Evolutionary conservation across 2,329 filamentous ascomycete species (phyloP).

Genomic region (Magnaporthales sp.): DNA sequence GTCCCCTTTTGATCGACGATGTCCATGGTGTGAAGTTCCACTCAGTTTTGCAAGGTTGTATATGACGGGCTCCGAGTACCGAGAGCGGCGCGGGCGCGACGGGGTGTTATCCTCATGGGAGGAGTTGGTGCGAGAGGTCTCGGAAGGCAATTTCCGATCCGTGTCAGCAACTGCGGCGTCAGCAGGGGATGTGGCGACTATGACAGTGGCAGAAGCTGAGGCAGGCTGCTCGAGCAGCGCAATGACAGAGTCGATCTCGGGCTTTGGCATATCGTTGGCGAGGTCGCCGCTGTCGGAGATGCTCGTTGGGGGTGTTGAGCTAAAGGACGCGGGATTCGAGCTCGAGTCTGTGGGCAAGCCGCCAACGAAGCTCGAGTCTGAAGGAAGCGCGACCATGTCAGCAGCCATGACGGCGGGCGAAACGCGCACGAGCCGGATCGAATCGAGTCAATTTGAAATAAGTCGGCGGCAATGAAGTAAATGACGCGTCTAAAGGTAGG

Average conservation of each 20-base stretch:
- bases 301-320: slow-evolving; percentile 23
- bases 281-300: slow-evolving; percentile 23
- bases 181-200: slow-evolving; percentile 12
- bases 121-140: slow-evolving; percentile 1
- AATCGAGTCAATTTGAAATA: not conserved
- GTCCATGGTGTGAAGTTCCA: slow-evolving; percentile 53
- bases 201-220: slow-evolving; percentile 5
- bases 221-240: slow-evolving; percentile 6
- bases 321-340: slow-evolving; percentile 19
- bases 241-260: slow-evolving; percentile 5
- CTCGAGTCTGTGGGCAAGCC: slow-evolving; percentile 18
- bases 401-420: slow-evolving; percentile 3
- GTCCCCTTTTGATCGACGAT: slow-evolving; percentile 44
- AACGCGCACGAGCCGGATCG: not conserved
- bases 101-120: slow-evolving; percentile 12
- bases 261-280: slow-evolving; percentile 19
- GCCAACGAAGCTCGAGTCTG: slow-evolving; percentile 19
- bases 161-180: not conserved
- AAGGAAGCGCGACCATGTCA: slow-evolving; percentile 6
- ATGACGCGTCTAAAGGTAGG: not conserved
- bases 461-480: not conserved
- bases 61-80: slow-evolving; percentile 41
- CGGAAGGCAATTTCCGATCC: not conserved
- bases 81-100: slow-evolving; percentile 44
- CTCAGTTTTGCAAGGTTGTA: slow-evolving; percentile 60